Percentiles rank a stretch among this genome's conserved stretches.
Evolutionary conservation across 306 rosid species (phyloP).

Genomic region (Rosa lucieae): DNA sequence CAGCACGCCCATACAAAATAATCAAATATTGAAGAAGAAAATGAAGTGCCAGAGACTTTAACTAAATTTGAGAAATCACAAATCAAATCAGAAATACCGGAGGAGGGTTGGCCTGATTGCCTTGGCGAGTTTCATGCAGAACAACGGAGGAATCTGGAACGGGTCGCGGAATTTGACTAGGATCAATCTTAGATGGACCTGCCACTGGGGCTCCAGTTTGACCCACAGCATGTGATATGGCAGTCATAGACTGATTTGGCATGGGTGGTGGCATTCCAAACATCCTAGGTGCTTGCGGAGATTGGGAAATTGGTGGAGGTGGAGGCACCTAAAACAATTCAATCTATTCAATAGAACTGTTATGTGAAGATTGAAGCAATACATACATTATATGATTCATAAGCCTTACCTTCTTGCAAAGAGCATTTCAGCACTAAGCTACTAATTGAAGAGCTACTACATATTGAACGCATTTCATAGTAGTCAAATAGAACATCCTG

Average conservation of each 20-base stretch:
- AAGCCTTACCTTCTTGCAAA: slow-evolving; percentile 7
- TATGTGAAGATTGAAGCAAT: slow-evolving; percentile 18
- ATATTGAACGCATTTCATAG: neutral
- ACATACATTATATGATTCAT: slow-evolving; percentile 5
- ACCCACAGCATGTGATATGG: slow-evolving; percentile 78
- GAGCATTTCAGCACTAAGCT: neutral
- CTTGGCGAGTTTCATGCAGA: slow-evolving; percentile 80
- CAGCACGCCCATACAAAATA: slow-evolving; percentile 12
- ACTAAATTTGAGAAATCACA: neutral
- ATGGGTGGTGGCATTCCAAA: slow-evolving; percentile 77
- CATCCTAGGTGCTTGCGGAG: slow-evolving; percentile 69
- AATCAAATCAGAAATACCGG: slow-evolving; percentile 59
- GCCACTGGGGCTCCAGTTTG: slow-evolving; percentile 84
- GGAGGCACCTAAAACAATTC: slow-evolving; percentile 48
- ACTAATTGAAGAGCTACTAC: neutral
- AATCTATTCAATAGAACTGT: slow-evolving; percentile 6
- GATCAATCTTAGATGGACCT: slow-evolving; percentile 90
- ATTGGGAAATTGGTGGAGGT: slow-evolving; percentile 58
- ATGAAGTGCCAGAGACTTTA: neutral
- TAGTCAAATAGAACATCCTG: neutral
- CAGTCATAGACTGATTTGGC: slow-evolving; percentile 87
- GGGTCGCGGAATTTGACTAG: slow-evolving; percentile 96
- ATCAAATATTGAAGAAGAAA: neutral
- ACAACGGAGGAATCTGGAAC: slow-evolving; percentile 72
- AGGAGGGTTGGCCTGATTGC: slow-evolving; percentile 88